phyloP scores from a whole-genome alignment of 1,284 basidiomycete species.

The Sporisorium reilianum region DNA sequence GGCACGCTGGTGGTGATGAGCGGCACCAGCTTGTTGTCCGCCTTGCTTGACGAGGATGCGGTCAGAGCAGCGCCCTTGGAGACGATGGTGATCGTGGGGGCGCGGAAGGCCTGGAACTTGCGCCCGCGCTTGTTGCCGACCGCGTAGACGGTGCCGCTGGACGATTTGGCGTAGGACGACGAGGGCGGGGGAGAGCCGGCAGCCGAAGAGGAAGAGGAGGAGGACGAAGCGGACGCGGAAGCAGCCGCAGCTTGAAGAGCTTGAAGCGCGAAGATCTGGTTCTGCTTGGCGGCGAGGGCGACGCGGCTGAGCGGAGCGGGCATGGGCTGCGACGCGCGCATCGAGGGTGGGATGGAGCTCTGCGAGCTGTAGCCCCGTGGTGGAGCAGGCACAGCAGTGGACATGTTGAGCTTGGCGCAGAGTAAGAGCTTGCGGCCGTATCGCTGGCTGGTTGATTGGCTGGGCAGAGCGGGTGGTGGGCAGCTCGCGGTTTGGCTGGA shows the following conservation, averaged over 20 bases:
- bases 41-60: neutral
- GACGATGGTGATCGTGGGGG: conserved; percentile 20
- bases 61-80: neutral
- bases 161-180: conserved; percentile 18
- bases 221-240: conserved; percentile 26
- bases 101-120: conserved; percentile 48
- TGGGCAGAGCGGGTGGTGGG: neutral
- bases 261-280: conserved; percentile 49
- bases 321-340: conserved; percentile 37
- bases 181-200: conserved; percentile 40
- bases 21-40: conserved; percentile 24
- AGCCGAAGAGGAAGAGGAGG: conserved; percentile 40
- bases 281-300: conserved; percentile 47
- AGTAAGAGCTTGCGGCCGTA: neutral
- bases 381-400: conserved; percentile 32
- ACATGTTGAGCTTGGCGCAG: conserved; percentile 12
- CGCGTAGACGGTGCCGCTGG: conserved; percentile 16
- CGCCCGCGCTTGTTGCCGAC: conserved; percentile 33
- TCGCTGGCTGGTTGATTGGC: neutral
- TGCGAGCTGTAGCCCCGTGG: conserved; percentile 30
- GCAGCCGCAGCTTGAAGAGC: conserved; percentile 45
- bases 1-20: conserved; percentile 47
- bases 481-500: neutral
- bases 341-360: conserved; percentile 19
- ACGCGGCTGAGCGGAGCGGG: conserved; percentile 46